Percentiles rank a stretch among this genome's conserved stretches.
Evolutionary conservation across 2,329 filamentous ascomycete genomes (phyloP).

Genomic region (Pseudogymnoascus sp.): DNA sequence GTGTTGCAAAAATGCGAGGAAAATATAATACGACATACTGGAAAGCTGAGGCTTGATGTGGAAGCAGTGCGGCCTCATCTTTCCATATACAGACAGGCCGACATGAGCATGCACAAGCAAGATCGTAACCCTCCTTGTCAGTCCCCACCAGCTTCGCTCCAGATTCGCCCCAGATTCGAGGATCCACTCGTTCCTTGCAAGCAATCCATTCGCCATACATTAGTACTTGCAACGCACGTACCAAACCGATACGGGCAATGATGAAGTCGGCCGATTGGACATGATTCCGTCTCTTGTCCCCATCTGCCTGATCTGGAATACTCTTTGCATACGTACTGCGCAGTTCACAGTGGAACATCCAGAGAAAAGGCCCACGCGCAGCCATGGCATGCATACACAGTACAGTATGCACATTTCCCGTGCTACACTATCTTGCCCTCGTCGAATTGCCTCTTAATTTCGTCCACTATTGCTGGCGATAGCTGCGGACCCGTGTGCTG

Average conservation of each 20-base stretch:
- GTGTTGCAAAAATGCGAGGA: not conserved
- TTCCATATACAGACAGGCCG: slow-evolving; percentile 6
- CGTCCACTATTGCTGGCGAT: not conserved
- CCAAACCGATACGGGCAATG: not conserved
- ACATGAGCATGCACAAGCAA: not conserved
- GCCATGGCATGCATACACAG: not conserved
- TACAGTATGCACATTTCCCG: not conserved
- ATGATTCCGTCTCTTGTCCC: not conserved
- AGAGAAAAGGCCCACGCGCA: not conserved
- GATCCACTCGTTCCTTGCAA: not conserved
- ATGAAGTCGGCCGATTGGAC: not conserved
- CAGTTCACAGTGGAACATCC: not conserved
- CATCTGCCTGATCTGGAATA: not conserved
- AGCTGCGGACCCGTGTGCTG: too few species aligned
- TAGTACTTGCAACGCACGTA: not conserved
- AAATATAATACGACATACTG: not conserved
- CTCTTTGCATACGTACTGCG: not conserved
- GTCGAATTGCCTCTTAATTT: not conserved
- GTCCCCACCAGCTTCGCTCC: not conserved
- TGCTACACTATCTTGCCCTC: not conserved
- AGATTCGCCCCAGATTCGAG: not conserved
- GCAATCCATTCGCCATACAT: slow-evolving; percentile 1
- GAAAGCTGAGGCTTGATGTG: not conserved
- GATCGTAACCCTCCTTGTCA: not conserved
- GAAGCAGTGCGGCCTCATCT: slow-evolving; percentile 9